Evolutionary conservation across 345 rosid genomes (phyloP), one percentile per base, ranked within the genome.

Genomic region (Aurinia saxatilis): DNA sequence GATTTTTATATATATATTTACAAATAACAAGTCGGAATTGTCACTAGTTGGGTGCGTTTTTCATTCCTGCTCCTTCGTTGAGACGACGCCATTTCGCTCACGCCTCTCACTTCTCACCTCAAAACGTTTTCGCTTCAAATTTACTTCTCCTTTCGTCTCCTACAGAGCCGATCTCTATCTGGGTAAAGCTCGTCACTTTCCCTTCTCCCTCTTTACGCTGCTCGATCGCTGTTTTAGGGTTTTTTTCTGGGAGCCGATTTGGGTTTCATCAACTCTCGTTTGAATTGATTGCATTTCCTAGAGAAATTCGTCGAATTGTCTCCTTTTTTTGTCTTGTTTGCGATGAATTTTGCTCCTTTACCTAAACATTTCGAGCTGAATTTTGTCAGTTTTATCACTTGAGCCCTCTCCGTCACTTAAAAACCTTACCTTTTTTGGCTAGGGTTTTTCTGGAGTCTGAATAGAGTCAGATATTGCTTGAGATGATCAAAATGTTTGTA

Each of bases 201-300:
- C 50, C 2, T 42, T 11, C 29, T 41, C 17, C 63, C 23, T 41
- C 49, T 36, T 37, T n/a, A n/a, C n/a, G 51, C 50, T 42, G 3
- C 8, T 42, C 0, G 50, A 57, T 57, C 63, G 63, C 39, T 47
- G 7, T 31, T n/a, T 21, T 60, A 60, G 65, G 65, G 63, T 57
- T 57, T 60, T 21, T 5, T 45, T n/a, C 3, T 21, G n/a, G n/a
- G 47, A 37, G 34, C 0, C 9, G 33, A 30, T 58, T 17, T 31
- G 6, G 64, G 12, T 16, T 58, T 2, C 37, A 42, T 57, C 33
- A 57, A 57, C 2, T 40, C 14, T 39, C 15, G 21, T 38, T 6
- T 10, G 45, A 12, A 25, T 39, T 11, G 16, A 11, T 41, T 58
- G 13, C 50, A 60, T 60, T 45, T 44, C 23, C 27, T 8, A 9